phyloP scores from a whole-genome alignment of 225 moss, liverwort and hornwort species.

The Asterella californica region DNA sequence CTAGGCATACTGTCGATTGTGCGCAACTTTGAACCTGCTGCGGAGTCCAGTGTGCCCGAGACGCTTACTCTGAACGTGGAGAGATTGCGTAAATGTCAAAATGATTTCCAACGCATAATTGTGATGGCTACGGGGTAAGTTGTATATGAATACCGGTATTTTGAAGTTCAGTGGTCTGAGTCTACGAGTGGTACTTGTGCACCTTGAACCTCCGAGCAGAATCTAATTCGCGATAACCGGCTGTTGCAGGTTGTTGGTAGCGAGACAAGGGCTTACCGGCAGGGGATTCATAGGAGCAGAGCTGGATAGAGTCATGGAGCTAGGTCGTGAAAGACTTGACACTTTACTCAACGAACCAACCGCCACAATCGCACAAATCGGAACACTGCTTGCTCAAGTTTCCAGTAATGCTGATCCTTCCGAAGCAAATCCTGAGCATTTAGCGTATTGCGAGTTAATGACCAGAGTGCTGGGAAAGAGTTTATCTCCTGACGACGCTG shows the following conservation, averaged over 20 bases:
- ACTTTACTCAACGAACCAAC: slow-evolving; percentile 62
- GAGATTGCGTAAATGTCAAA: slow-evolving; percentile 72
- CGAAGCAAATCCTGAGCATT: slow-evolving; percentile 37
- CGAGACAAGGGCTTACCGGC: slow-evolving; percentile 83
- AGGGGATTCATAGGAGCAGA: slow-evolving; percentile 52
- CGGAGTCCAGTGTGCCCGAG: slow-evolving; percentile 76
- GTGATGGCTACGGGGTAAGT: slow-evolving; percentile 87
- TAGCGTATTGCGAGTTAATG: slow-evolving; percentile 70
- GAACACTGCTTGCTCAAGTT: slow-evolving; percentile 74
- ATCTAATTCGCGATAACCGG: not conserved
- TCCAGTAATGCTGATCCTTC: slow-evolving; percentile 46
- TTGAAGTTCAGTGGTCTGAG: not conserved
- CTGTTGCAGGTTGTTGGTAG: slow-evolving; percentile 64
- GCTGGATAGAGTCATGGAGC: slow-evolving; percentile 66
- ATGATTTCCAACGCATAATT: slow-evolving; percentile 78
- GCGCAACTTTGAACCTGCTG: slow-evolving; percentile 60
- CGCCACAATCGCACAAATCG: slow-evolving; percentile 63
- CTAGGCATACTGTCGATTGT: slow-evolving; percentile 67
- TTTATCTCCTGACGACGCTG: slow-evolving; percentile 70
- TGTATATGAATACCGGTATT: not conserved
- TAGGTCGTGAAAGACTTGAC: slow-evolving; percentile 68
- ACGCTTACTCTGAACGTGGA: slow-evolving; percentile 70
- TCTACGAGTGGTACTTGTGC: not conserved
- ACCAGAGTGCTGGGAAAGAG: slow-evolving; percentile 84
- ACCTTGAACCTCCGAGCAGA: not conserved